A percentile compares a stretch with the other conserved stretches of the same genome.
Conservation (phyloP, 805 yeast genomes). For the Kurtzmaniella cleridarum region DNA sequence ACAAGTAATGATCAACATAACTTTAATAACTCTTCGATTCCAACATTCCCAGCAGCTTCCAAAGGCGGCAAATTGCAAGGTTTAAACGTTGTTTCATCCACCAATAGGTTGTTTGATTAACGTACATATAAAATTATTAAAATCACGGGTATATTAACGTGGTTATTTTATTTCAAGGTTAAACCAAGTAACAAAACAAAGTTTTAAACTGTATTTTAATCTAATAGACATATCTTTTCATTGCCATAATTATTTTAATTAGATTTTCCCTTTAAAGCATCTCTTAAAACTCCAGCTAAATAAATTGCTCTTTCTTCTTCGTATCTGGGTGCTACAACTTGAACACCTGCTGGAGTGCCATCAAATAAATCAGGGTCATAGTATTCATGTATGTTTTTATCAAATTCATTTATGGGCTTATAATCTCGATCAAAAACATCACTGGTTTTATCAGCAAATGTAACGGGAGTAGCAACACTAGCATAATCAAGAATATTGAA, state of each 20-base stretch:
- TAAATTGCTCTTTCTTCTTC: slow-evolving; percentile 8
- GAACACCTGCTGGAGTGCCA: slow-evolving; percentile 8
- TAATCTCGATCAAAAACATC: slow-evolving; percentile 1
- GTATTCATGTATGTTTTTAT: slow-evolving; percentile 6
- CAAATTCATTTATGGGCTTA: slow-evolving; percentile 6
- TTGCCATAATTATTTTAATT: no score
- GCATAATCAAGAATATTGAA: slow-evolving; percentile 22
- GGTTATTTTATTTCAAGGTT: no score
- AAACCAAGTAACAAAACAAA: no score
- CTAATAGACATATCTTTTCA: no score
- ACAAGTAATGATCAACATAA: not conserved
- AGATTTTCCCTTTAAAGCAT: not conserved
- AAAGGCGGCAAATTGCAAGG: slow-evolving; percentile 37
- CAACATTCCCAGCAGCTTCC: slow-evolving; percentile 1
- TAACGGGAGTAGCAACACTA: slow-evolving; percentile 38
- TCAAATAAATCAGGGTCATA: slow-evolving; percentile 7
- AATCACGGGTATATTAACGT: no score
- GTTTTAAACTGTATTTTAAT: no score
- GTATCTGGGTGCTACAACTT: slow-evolving; percentile 5
- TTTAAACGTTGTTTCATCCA: slow-evolving; percentile 31
- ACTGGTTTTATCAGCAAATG: slow-evolving; percentile 4
- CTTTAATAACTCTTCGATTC: not conserved
- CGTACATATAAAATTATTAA: no score
- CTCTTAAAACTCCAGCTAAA: slow-evolving; percentile 2
- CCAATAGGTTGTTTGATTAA: slow-evolving; percentile 17